A percentile compares a stretch with the other conserved stretches of the same genome.
Conservation (phyloP, 371 early-diverging fungal species). For the Batkoa obscura region DNA sequence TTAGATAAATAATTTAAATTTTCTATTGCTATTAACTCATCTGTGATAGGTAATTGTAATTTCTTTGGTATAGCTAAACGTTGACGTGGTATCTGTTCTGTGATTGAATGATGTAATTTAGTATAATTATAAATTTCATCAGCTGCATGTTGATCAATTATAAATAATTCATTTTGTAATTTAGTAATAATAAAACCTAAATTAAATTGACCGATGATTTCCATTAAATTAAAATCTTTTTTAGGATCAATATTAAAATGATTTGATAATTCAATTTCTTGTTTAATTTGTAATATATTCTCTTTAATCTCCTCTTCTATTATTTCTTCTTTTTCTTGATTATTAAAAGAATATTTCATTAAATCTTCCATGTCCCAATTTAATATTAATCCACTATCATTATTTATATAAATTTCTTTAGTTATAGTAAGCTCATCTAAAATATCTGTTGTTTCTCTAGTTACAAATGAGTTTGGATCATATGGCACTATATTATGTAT, state of each 20-base stretch:
- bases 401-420: too few species aligned
- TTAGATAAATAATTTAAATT: constrained; percentile 39
- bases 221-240: constrained; percentile 64
- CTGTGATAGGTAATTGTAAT: constrained; percentile 52
- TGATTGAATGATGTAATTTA: neutral
- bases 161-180: constrained; percentile 47
- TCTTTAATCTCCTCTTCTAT: too few species aligned
- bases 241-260: constrained; percentile 19
- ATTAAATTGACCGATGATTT: constrained; percentile 95
- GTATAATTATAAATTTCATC: constrained; percentile 51
- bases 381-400: too few species aligned
- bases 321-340: too few species aligned
- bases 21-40: constrained; percentile 62
- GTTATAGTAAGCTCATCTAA: too few species aligned
- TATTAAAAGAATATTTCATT: too few species aligned
- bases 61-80: constrained; percentile 17
- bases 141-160: constrained; percentile 97
- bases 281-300: too few species aligned
- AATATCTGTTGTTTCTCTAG: too few species aligned
- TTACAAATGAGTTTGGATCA: too few species aligned
- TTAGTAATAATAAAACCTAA: constrained; percentile 82
- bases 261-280: neutral
- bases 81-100: constrained; percentile 9
- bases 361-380: too few species aligned
- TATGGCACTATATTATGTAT: too few species aligned